Conservation (phyloP, 176 grass and related monocot species). For the Urochloa ruziziensis region DNA sequence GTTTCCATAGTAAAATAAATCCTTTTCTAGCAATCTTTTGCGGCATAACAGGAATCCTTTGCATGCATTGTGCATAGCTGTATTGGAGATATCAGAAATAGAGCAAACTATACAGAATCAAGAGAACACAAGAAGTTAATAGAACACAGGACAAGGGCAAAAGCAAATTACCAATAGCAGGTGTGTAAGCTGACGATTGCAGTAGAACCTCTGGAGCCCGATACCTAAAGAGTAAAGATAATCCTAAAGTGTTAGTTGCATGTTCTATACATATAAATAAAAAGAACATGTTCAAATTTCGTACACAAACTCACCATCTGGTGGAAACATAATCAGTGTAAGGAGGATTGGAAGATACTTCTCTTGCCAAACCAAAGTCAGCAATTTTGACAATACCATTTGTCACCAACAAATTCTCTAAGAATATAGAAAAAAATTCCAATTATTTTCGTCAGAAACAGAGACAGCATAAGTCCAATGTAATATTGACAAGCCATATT, state of each 20-base stretch:
- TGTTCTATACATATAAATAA: slow-evolving; percentile 9
- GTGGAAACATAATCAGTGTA: slow-evolving; percentile 99
- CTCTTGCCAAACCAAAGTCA: slow-evolving; percentile 95
- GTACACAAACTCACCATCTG: slow-evolving; percentile 68
- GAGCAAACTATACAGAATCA: neutral
- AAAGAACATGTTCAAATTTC: neutral
- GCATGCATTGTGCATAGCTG: neutral
- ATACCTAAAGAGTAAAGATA: slow-evolving; percentile 54
- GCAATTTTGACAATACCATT: slow-evolving; percentile 80
- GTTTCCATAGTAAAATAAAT: neutral
- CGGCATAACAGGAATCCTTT: neutral
- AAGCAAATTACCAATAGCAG: slow-evolving; percentile 68
- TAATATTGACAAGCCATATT: slow-evolving; percentile 18
- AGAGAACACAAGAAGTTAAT: neutral
- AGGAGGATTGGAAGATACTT: slow-evolving; percentile 77
- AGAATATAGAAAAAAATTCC: neutral
- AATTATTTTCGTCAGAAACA: slow-evolving; percentile 19
- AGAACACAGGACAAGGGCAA: neutral
- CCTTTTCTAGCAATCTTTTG: neutral
- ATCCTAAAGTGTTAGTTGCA: neutral
- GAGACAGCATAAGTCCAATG: slow-evolving; percentile 12
- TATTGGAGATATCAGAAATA: slow-evolving; percentile 14
- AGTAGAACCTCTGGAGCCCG: slow-evolving; percentile 85
- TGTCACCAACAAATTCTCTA: slow-evolving; percentile 84
- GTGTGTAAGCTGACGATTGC: slow-evolving; percentile 65